Evolutionary conservation across 176 grass and related monocot species (phyloP), one percentile per base, ranked within the genome.

Genomic region (Bromus sterilis): DNA sequence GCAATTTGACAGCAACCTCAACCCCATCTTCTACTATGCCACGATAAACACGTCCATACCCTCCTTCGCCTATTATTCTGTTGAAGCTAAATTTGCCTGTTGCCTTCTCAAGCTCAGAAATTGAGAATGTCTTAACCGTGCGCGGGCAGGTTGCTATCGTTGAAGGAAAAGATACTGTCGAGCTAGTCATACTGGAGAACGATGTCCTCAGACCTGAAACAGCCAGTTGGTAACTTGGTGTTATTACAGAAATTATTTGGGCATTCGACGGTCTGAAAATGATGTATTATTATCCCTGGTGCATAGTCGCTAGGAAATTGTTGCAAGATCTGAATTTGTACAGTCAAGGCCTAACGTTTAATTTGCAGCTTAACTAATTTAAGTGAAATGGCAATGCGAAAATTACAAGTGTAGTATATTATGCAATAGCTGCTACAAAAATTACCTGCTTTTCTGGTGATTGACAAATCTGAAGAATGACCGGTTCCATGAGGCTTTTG

Each of bases 1-100:
- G 96, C 79, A 99, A 79, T 85, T 99, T 99, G 71, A 99, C 87
- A 71, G 96, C 96, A 78, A 99, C 87, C 71, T 99, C 96, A 68
- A 60, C 59, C 20, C 87, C 89, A 65, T 90, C 77, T 36, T 91
- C 85, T 78, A 93, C 66, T 73, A 80, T 72, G 28, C 91, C 93
- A 2, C 82, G 75, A 74, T 95, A 99, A 86, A 99, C 96, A 70
- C 89, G 84, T 31, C 96, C 96, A 66, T 95, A 99, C 21, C 96
- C 96, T 55, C 96, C 93, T 93, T 99, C 89, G 3, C 96, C 96
- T 34, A 99, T 69, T 84, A 99, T 83, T 57, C 69, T 89, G 42
- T 67, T 86, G 75, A 89, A 91, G 80, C 89, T 90, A 78, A 99
- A 99, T 69, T 88, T 85, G 16, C 86, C 91, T 11, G 96, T 99